A percentile compares a stretch with the other conserved stretches of the same genome.
Conservation (phyloP, 108 stramenopile species). For the Seminavis robusta region DNA sequence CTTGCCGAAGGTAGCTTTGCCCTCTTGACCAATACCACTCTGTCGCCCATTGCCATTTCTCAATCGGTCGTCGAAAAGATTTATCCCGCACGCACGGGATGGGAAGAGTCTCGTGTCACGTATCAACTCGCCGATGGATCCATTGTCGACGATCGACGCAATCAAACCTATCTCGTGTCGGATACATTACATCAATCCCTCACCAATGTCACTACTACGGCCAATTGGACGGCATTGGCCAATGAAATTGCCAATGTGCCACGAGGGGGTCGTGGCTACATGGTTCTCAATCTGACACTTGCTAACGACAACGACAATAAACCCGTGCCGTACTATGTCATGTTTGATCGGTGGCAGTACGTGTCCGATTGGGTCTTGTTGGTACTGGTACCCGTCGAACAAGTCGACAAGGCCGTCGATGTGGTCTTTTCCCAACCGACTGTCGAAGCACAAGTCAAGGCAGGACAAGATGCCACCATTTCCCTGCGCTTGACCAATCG, state of each 20-base stretch:
- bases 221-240: constrained; percentile 8
- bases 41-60: constrained; percentile 11
- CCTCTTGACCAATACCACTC: constrained; percentile 9
- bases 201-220: constrained; percentile 4
- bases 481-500: too few species aligned
- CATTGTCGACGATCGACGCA: constrained; percentile 16
- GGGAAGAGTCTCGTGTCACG: constrained; percentile 15
- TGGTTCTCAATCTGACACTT: not conserved
- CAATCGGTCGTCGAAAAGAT: constrained; percentile 15
- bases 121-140: constrained; percentile 14
- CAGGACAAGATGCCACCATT: too few species aligned
- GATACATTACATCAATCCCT: constrained; percentile 21
- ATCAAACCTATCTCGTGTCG: constrained; percentile 23
- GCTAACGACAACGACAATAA: not conserved
- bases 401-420: constrained; percentile 11
- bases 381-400: constrained; percentile 7
- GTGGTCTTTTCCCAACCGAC: not conserved
- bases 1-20: constrained; percentile 17
- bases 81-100: constrained; percentile 18
- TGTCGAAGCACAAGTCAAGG: not conserved
- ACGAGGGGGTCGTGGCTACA: constrained; percentile 2
- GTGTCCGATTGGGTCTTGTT: constrained; percentile 26
- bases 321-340: constrained; percentile 7
- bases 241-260: not conserved
- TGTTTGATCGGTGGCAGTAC: constrained; percentile 12